These are phyloP conservation scores for Paramecium sonneborni DNA, from an alignment of 73 alveolate species.

Conservation along the genomic window DNA sequence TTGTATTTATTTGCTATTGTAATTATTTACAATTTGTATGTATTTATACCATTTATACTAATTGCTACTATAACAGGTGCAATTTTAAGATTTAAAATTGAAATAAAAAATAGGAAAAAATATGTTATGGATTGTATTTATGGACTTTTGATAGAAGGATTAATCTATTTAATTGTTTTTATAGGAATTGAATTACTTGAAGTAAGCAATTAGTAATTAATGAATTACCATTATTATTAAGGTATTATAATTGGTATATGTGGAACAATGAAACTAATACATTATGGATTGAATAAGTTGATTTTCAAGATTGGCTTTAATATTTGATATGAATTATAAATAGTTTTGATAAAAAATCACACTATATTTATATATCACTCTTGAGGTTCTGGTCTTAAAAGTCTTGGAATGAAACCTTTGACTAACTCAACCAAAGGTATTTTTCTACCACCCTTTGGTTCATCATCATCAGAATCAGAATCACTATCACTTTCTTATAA, in stretches of 20 bases:
- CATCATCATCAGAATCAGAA: conserved; percentile 11
- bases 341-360: background rate
- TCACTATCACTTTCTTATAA: background rate
- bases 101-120: background rate
- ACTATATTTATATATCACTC: background rate
- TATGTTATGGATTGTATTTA: background rate
- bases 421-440: background rate
- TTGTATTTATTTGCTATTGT: background rate
- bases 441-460: conserved; percentile 33
- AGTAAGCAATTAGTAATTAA: background rate
- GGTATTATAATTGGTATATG: background rate
- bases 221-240: background rate
- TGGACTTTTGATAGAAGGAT: background rate
- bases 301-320: background rate
- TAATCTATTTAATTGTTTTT: background rate
- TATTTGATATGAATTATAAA: background rate
- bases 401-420: conserved; percentile 29
- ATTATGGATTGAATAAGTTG: background rate
- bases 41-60: background rate
- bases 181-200: background rate
- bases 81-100: background rate
- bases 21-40: background rate
- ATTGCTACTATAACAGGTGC: background rate
- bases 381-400: conserved; percentile 7
- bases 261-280: background rate